Evolutionary conservation across 192 early-diverging fungal species (phyloP).

Genomic region (Phycomyces nitens): DNA sequence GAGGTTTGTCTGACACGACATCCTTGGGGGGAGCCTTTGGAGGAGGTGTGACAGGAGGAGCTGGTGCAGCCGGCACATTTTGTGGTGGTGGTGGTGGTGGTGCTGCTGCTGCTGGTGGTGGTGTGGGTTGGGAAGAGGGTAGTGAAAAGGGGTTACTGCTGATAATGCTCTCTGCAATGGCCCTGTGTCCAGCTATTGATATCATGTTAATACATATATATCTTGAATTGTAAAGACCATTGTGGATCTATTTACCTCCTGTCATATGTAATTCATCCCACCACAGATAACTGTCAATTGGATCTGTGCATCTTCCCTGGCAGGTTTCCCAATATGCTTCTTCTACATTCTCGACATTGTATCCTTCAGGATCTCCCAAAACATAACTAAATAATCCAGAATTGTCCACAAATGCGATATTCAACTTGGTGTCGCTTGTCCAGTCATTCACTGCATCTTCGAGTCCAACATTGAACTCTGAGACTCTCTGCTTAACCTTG

Average conservation of each 20-base stretch:
- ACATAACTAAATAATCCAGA: slow-evolving; percentile 23
- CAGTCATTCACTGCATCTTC: slow-evolving; percentile 22
- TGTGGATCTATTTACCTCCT: slow-evolving; percentile 18
- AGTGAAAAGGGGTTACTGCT: background rate
- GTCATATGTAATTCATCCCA: slow-evolving; percentile 36
- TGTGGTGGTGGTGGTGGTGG: background rate
- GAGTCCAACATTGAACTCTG: slow-evolving; percentile 17
- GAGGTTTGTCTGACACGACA: too few species aligned
- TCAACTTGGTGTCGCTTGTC: slow-evolving; percentile 5
- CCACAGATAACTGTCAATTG: slow-evolving; percentile 34
- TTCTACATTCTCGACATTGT: slow-evolving; percentile 22
- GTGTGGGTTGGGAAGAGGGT: background rate
- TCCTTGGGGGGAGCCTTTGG: background rate
- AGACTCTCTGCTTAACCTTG: slow-evolving; percentile 1
- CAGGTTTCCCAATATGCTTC: slow-evolving; percentile 36
- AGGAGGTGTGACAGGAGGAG: background rate
- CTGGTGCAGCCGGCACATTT: too few species aligned
- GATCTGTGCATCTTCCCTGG: slow-evolving; percentile 25
- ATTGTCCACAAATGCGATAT: slow-evolving; percentile 13
- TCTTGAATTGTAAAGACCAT: background rate
- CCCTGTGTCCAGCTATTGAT: background rate
- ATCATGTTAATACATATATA: background rate
- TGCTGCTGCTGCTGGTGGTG: background rate
- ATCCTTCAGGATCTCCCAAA: slow-evolving; percentile 16
- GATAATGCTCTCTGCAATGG: background rate